Base-by-base conservation (phyloP, 129 eudicot genomes). In the Lactuca saligna region DNA sequence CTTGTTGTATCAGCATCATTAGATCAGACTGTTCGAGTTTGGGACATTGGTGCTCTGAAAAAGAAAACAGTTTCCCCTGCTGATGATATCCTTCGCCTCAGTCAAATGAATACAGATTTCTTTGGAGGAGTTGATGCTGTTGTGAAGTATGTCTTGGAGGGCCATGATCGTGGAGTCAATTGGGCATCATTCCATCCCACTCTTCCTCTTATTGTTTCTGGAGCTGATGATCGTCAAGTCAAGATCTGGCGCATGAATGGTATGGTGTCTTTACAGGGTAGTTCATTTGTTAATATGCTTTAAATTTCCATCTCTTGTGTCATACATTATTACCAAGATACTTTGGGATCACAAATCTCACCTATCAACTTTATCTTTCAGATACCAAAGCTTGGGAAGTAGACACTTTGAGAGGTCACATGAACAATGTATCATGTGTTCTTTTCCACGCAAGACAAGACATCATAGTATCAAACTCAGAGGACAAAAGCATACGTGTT, bases 121-220 rank as follows among this genome's bases (percentile, higher is more conserved):
- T 88, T 87, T 75, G 95, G 95, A 16, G 95, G 95, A 13, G 90
- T 87, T 68, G 95, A 87, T 87, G 95, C 95, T 79, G 95, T 87
- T 70, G 95, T 87, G 63, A 87, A 87, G 81, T 87, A 87, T 74
- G 95, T 87, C 12, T 66, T 87, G 75, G 95, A 87, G 71, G 95
- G 95, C 10, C 95, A 87, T 77, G 95, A 87, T 77, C 81, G 95
- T 67, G 95, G 95, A 11, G 95, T 87, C 38, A 87, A 87, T 69
- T 87, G 95, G 95, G 95, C 95, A 37, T 84, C 95, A n/a, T 87
- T 87, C 61, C 95, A 87, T 77, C 95, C 95, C 6, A 84, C 95
- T 46, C 89, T 87, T 32, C 95, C 95, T 62, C 79, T 87, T 20
- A 87, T 87, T 67, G 95, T 87, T 60, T 87, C 95, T 70, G 95